Evolutionary conservation across 208 protist genomes (phyloP), one percentile per base, ranked within the genome.

Genomic region (Wallacemonas sp.): DNA sequence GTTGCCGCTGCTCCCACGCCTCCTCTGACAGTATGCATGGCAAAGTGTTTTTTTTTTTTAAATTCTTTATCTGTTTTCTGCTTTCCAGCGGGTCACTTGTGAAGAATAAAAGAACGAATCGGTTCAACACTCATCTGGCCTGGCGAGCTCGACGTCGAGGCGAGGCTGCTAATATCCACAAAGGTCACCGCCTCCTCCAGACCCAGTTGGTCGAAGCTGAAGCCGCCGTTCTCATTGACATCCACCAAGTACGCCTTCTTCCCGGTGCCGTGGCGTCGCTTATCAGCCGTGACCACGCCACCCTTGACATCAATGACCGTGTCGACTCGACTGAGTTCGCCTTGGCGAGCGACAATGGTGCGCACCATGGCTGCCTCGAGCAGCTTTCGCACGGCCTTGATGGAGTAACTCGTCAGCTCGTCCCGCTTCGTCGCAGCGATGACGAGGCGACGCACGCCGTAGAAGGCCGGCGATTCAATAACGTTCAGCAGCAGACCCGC

Each of bases 351-450:
- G 28, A 53, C 59, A 36, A 92, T 47, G 44, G 62, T 76, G 34
- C 61, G 60, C 22, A 72, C 80, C 61, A 95, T 83, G 24, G 82
- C 83, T 41, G 54, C 61, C 70, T 95, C 89, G 15, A 96, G 68
- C 39, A 96, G 47, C 66, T 82, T 85, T 4, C 75, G 73, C 54
- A 94, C 81, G 36, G 87, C 80, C 54, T 82, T 85, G n/a, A 82
- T 34, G 30, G 83, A 74, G 74, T 93, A 96, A 69, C 84, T 91
- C 31, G 86, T 93, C 2, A 91, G 34, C 60, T 93, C 87, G 53
- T 96, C 90, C 1, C 90, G 80, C 63, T 94, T 92, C 8, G 79
- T 94, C 54, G 84, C 91, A n/a, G 79, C 87, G 33, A 96, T 70
- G 11, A 91, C 53, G 0, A 96, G 27, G 17, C 54, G 28, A 34